Percentiles rank a stretch among this genome's conserved stretches.
Conservation (phyloP, 208 protist genomes). For the Leishmania major region DNA sequence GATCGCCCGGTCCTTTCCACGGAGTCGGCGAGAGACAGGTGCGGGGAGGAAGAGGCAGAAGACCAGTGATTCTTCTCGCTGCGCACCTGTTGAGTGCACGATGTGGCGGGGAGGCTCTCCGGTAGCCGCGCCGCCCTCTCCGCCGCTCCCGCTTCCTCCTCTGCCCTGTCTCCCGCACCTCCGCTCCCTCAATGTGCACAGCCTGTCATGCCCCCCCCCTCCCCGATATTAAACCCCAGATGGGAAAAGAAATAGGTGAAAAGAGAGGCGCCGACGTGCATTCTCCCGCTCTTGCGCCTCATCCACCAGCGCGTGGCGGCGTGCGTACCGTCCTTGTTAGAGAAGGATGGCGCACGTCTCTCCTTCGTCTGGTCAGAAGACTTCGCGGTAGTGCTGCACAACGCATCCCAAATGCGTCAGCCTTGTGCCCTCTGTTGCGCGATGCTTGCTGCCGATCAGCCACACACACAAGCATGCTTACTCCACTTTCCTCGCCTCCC, state of each 20-base stretch:
- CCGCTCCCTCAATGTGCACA: background rate
- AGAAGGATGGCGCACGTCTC: background rate
- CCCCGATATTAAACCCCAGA: background rate
- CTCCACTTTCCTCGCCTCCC: too few relatives aligned
- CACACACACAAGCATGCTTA: too few relatives aligned
- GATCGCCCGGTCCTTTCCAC: too few relatives aligned
- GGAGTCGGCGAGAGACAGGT: too few relatives aligned
- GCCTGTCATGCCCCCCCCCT: background rate
- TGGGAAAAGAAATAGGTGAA: background rate
- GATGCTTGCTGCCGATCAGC: background rate
- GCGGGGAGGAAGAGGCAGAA: background rate
- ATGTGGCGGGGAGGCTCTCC: background rate
- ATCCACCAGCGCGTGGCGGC: background rate
- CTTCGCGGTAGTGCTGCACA: background rate
- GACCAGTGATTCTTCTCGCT: background rate
- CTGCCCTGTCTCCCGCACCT: background rate
- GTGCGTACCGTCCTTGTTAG: too few relatives aligned
- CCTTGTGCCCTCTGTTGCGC: background rate
- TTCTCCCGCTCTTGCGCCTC: too few relatives aligned
- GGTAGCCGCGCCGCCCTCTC: background rate
- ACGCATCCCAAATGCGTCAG: background rate
- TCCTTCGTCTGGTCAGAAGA: background rate
- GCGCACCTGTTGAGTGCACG: background rate
- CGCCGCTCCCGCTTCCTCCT: too few relatives aligned
- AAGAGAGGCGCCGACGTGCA: background rate